Base-by-base conservation (phyloP, 2,329 filamentous ascomycete genomes). In the Aureobasidium namibiae region DNA sequence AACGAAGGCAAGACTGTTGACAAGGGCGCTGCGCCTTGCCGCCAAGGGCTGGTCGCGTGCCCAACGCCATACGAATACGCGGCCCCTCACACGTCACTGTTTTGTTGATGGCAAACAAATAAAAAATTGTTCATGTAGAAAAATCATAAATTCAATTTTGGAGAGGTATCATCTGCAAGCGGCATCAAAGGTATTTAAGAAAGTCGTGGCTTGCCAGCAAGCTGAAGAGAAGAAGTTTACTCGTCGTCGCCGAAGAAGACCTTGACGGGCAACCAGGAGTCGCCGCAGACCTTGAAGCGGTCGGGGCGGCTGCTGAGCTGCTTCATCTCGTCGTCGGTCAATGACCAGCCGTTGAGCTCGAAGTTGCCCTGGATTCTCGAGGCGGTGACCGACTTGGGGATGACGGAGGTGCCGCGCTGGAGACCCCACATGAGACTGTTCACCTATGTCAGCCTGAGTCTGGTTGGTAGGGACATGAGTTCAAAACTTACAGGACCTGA, bases 161-260 rank as follows among this genome's bases (percentile, higher is more conserved):
- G 31, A n/a, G n/a, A n/a, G 50, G 38, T 54, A 54, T 54, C 53
- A 34, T 57, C 21, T 31, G 26, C 16, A 23, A 36, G 3, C 9
- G 16, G 42, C 23, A 44, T 44, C 13, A 42, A 34, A 46, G 10
- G 52, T 45, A 56, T 45, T 49, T 42, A 11, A n/a, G n/a, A 52
- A 16, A 38, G 18, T 46, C 23, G n/a, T 48, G 42, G 42, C 54
- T 57, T 48, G 54, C 54, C 54, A 39, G 54, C 54, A 48, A 57
- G 54, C 54, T 46, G 14, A 38, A n/a, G 53, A 54, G 18, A 16
- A n/a, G n/a, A n/a, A n/a, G 36, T 61, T 63, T 83, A 91, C 77
- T 92, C 88, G 68, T 91, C 87, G 67, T 92, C 88, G 8, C 87
- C 88, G 70, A 90, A 90, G 80, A 94, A 94, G 36, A 92, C 88